phyloP scores from a whole-genome alignment of 2,329 filamentous ascomycete genomes.

The Dactylellina sp. region DNA sequence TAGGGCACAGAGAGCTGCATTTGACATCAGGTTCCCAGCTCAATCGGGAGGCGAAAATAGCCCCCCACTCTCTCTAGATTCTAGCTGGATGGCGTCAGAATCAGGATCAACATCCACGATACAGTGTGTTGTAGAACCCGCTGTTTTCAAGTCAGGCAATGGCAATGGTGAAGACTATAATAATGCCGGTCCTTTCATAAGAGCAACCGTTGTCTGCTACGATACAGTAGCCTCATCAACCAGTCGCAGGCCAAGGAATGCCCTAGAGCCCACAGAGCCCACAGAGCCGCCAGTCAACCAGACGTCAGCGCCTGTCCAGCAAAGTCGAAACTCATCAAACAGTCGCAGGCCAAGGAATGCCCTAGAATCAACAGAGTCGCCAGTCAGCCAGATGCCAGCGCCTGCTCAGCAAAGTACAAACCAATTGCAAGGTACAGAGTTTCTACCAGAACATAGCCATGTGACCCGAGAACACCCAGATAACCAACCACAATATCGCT shows the following conservation, averaged over 20 bases:
- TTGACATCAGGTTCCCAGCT: slow-evolving; percentile 12
- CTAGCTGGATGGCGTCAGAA: slow-evolving; percentile 6
- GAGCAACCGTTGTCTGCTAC: slow-evolving; percentile 6
- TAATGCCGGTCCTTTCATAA: slow-evolving; percentile 5
- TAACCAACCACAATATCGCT: too few species aligned
- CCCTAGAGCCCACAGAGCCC: not conserved
- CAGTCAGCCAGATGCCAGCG: too few species aligned
- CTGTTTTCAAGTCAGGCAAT: slow-evolving; percentile 14
- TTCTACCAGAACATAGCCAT: too few species aligned
- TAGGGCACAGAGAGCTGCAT: slow-evolving; percentile 10
- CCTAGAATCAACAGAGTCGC: too few species aligned
- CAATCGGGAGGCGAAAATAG: not conserved
- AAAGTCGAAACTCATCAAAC: too few species aligned
- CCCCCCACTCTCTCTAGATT: not conserved
- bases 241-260: not conserved
- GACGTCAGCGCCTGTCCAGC: too few species aligned
- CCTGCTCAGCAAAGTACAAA: too few species aligned
- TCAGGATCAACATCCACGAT: not conserved
- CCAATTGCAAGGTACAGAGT: too few species aligned
- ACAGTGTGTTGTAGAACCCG: slow-evolving; percentile 10
- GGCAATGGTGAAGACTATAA: slow-evolving; percentile 16
- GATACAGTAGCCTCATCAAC: not conserved
- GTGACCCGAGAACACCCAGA: too few species aligned
- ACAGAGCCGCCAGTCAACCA: too few species aligned
- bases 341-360: too few species aligned